Evolutionary conservation across 2,329 filamentous ascomycete genomes (phyloP).

Genomic region (Zymoseptoria crescenta): DNA sequence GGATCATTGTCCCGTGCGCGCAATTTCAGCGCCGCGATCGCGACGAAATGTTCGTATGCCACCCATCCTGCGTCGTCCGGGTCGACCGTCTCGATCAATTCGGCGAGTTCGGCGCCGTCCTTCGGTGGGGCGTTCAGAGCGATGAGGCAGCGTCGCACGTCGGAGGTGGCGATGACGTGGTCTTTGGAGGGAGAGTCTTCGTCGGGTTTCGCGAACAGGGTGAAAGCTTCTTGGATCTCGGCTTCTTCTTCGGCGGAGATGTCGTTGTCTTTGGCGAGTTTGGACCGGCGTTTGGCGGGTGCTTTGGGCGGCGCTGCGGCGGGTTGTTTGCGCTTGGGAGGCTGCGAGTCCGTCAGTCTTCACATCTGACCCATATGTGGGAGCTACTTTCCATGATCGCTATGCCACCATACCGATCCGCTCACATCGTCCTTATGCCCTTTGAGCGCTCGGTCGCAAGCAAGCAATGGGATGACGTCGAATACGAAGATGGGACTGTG

Average conservation of each 20-base stretch:
- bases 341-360: conserved; percentile 7
- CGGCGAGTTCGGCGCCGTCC: conserved; percentile 57
- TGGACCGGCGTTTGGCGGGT: conserved; percentile 59
- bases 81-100: conserved; percentile 75
- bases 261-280: conserved; percentile 86
- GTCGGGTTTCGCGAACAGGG: conserved; percentile 53
- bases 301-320: conserved; percentile 17
- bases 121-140: conserved; percentile 71
- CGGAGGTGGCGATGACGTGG: conserved; percentile 35
- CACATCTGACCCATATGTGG: neutral
- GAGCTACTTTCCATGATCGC: neutral
- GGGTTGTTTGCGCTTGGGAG: conserved; percentile 27
- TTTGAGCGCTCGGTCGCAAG: neutral
- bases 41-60: conserved; percentile 72
- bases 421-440: neutral
- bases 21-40: conserved; percentile 80
- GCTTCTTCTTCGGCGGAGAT: conserved; percentile 75
- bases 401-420: neutral
- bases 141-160: conserved; percentile 42
- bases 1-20: conserved; percentile 46
- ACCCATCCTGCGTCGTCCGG: conserved; percentile 72
- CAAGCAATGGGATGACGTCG: neutral
- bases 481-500: too few species aligned
- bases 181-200: conserved; percentile 55
- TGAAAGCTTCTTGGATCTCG: conserved; percentile 86